Percentiles rank a stretch among this genome's conserved stretches.
phyloP scores from a whole-genome alignment of 208 protist genomes.

The Leptomonas seymouri region DNA sequence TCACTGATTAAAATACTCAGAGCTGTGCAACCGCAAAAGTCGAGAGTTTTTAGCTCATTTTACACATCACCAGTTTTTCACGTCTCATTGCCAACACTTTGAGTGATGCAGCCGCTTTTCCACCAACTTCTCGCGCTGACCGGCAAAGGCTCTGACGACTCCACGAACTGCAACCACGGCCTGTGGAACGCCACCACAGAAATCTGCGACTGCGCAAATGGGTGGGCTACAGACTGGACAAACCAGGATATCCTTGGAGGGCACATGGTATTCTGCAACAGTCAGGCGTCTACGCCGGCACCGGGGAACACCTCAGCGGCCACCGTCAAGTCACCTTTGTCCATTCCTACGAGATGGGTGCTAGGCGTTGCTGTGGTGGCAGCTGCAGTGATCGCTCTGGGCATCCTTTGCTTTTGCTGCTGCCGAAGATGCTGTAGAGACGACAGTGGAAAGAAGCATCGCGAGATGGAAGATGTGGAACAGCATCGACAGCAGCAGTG shows the following conservation, averaged over 20 bases:
- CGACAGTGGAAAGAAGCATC: neutral
- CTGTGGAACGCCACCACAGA: slow-evolving; percentile 16
- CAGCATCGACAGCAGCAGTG: slow-evolving; percentile 8
- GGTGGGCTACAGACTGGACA: slow-evolving; percentile 27
- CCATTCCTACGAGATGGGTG: neutral
- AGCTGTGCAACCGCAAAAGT: too few species aligned
- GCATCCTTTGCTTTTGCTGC: slow-evolving; percentile 18
- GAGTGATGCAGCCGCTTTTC: neutral
- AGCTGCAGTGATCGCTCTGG: neutral
- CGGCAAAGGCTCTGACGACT: neutral
- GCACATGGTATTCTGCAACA: slow-evolving; percentile 24
- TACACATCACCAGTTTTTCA: too few species aligned
- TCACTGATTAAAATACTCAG: too few species aligned
- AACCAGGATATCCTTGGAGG: slow-evolving; percentile 27
- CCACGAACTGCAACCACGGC: slow-evolving; percentile 31
- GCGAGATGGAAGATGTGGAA: neutral
- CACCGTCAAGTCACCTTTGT: neutral
- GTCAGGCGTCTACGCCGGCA: slow-evolving; percentile 20
- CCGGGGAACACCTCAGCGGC: slow-evolving; percentile 16
- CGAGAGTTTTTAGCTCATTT: too few species aligned
- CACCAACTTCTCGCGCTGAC: neutral
- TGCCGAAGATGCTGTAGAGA: neutral
- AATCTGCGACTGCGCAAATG: slow-evolving; percentile 29
- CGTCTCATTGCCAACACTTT: neutral
- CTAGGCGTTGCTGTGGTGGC: slow-evolving; percentile 8